Conservation (phyloP, 2,329 filamentous ascomycete genomes). For the Balansia obtecta region DNA sequence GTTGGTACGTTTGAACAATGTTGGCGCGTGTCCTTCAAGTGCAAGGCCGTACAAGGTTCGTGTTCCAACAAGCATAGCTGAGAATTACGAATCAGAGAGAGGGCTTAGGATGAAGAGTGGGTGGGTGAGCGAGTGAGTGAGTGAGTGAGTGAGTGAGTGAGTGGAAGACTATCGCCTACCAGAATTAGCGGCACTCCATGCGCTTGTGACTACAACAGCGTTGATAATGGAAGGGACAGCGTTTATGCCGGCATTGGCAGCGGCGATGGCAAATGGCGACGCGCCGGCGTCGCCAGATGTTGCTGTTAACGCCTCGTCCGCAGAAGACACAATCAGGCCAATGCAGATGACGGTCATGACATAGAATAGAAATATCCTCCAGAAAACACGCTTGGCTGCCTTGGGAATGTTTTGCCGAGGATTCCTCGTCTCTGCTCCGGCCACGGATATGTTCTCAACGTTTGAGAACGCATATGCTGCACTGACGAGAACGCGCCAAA, state of each 20-base stretch:
- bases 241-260: constrained; percentile 35
- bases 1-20: constrained; percentile 41
- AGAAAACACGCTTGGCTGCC: constrained; percentile 42
- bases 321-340: constrained; percentile 33
- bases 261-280: constrained; percentile 40
- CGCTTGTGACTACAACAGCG: constrained; percentile 26
- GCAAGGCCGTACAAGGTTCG: constrained; percentile 52
- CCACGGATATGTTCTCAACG: constrained; percentile 35
- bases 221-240: constrained; percentile 41
- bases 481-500: constrained; percentile 20
- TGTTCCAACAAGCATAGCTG: constrained; percentile 27
- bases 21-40: constrained; percentile 47
- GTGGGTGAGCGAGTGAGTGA: too few species aligned
- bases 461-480: constrained; percentile 37
- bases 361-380: constrained; percentile 41
- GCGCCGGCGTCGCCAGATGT: constrained; percentile 26
- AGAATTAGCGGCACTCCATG: constrained; percentile 11
- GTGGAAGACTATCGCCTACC: too few species aligned
- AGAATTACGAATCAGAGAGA: background rate
- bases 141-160: too few species aligned
- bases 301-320: constrained; percentile 18
- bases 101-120: too few species aligned
- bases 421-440: constrained; percentile 35
- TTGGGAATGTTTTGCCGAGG: constrained; percentile 34
- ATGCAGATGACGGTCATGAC: constrained; percentile 38